Conservation (phyloP, 306 rosid species). For the Benincasa hispida region DNA sequence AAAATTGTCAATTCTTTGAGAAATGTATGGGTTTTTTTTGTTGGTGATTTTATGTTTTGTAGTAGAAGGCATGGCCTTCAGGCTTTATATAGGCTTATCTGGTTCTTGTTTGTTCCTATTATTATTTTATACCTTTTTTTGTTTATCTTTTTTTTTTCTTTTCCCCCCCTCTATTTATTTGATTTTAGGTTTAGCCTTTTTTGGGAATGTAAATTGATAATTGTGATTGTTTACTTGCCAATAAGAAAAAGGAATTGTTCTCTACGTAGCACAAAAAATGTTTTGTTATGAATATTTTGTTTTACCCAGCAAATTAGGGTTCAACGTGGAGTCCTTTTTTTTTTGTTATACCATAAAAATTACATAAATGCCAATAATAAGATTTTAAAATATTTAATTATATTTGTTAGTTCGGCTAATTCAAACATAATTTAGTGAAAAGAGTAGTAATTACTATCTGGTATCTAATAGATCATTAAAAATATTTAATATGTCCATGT, state of each 20-base stretch:
- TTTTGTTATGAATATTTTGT: too few species aligned
- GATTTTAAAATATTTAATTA: too few species aligned
- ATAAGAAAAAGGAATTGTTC: not conserved
- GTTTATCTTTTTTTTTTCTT: not conserved
- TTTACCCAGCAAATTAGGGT: too few species aligned
- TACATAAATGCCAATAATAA: too few species aligned
- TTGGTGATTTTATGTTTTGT: constrained; percentile 10
- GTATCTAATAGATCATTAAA: too few species aligned
- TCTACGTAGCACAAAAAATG: too few species aligned
- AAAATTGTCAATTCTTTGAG: not conserved
- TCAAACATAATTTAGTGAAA: too few species aligned
- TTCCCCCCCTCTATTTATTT: not conserved
- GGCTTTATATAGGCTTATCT: constrained; percentile 33
- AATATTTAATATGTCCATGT: too few species aligned
- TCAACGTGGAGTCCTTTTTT: too few species aligned
- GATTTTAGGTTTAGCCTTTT: not conserved
- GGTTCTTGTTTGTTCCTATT: constrained; percentile 29
- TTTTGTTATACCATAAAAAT: too few species aligned
- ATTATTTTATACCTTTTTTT: constrained; percentile 19
- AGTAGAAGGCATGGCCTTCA: constrained; percentile 20
- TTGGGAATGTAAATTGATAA: not conserved
- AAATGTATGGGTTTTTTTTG: not conserved
- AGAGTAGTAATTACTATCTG: too few species aligned
- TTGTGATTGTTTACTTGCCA: not conserved
- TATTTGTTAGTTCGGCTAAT: too few species aligned